A percentile compares a stretch with the other conserved stretches of the same genome.
Conservation (phyloP, 345 rosid genomes). For the Xanthoceras sorbifolium region DNA sequence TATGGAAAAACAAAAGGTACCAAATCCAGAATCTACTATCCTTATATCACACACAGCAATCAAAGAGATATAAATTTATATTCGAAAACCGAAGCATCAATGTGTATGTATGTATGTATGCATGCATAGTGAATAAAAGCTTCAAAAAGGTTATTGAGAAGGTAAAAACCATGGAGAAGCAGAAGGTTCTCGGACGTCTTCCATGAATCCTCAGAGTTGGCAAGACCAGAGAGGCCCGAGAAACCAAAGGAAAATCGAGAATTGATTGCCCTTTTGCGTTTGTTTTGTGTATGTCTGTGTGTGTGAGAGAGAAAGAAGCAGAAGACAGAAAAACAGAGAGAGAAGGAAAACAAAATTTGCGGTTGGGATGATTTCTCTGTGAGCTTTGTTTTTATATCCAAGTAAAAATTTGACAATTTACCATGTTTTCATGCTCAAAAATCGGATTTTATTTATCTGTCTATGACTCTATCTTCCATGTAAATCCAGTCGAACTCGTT, state of each 20-base stretch:
- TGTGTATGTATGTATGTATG: neutral
- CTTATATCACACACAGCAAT: neutral
- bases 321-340: conserved; percentile 8
- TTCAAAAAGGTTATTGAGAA: neutral
- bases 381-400: conserved; percentile 8
- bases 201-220: conserved; percentile 20
- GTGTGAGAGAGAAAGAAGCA: neutral
- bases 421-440: conserved; percentile 27
- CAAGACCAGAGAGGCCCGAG: conserved; percentile 18
- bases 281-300: neutral
- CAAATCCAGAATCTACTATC: conserved; percentile 6
- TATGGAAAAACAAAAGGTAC: neutral
- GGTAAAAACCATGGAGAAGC: conserved; percentile 17
- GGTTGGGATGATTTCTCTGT: conserved; percentile 30
- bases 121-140: neutral
- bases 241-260: conserved; percentile 9
- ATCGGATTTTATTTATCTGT: conserved; percentile 16
- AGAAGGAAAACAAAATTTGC: conserved; percentile 20
- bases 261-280: neutral
- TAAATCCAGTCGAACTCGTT: neutral
- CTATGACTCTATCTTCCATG: neutral
- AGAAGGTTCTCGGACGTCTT: conserved; percentile 7
- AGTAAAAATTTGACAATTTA: neutral
- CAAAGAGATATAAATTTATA: neutral
- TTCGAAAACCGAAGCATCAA: neutral